Base-by-base conservation (phyloP, 768 basidiomycete genomes). In the Jaapia argillacea region DNA sequence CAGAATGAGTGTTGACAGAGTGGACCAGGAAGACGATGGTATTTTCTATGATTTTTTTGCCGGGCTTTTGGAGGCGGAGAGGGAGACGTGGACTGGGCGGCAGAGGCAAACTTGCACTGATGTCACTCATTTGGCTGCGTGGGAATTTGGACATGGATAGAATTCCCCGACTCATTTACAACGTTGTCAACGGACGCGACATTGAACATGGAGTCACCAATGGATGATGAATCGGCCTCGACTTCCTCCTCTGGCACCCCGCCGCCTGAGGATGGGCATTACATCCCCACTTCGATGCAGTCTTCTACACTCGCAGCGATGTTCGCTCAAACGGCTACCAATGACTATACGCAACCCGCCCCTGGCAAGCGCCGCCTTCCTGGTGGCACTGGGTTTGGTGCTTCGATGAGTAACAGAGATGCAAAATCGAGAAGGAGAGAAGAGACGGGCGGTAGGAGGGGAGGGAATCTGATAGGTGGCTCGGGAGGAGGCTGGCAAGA, bases 361-460 rank as follows among this genome's bases (percentile, higher is more conserved):
- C 31, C 31, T 10, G 10, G 10, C 31, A 33, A 33, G 16, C 31
- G 31, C 10, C 31, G 31, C 10, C 16, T 33, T 10, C 31, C 31
- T 33, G 31, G 31, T 33, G 31, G 31, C 31, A 10, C 31, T 10
- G 10, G 10, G 10, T 33, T 10, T 16, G 31, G 31, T 16, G 31
- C 31, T 10, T 33, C 31, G 16, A 10, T 10, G 16, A 41, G 43
- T 25, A 35, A 48, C 43, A 48, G 52, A 25, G 52, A 53, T 25
- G 14, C 49, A 20, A 58, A 58, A 33, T 10, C 31, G 31, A 10
- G 31, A 10, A 33, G 31, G 31, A 10, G 31, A 10, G 51, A 48
- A 44, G 38, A 48, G 54, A 25, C 40, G 50, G 28, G 47, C 51
- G 44, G 57, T 55, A 2, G 53, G 51, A 12, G 7, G 13, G 4